phyloP scores from a whole-genome alignment of 345 rosid species.

The Punica granatum region DNA sequence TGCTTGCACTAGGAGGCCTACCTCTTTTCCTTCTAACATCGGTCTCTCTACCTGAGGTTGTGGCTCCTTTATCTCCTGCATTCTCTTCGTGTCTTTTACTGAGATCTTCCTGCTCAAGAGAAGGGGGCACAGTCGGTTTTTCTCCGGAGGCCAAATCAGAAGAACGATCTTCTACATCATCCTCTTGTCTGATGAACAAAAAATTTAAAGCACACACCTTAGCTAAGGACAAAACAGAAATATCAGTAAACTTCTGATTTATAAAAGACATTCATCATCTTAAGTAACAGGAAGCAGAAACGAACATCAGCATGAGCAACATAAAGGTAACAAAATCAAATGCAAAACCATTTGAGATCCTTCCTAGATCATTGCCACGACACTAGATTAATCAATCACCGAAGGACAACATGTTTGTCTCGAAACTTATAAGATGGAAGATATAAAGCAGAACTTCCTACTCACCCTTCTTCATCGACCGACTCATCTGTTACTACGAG shows the following conservation, averaged over 20 bases:
- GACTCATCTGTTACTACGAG: conserved; percentile 33
- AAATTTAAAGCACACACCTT: background rate
- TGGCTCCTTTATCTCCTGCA: background rate
- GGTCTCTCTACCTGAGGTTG: conserved; percentile 15
- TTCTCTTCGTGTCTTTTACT: background rate
- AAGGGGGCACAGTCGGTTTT: conserved; percentile 1
- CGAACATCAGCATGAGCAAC: background rate
- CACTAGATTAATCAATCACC: background rate
- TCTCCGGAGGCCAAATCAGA: background rate
- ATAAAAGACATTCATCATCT: background rate
- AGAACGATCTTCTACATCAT: background rate
- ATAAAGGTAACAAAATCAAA: background rate
- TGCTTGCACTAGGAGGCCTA: too few species aligned
- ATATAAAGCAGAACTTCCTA: background rate
- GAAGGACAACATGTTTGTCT: too few species aligned
- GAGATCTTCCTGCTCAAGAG: conserved; percentile 4
- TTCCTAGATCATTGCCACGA: background rate
- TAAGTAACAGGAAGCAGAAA: background rate
- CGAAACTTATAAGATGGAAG: background rate
- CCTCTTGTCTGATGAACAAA: conserved; percentile 30
- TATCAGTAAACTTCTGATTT: background rate
- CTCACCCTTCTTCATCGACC: conserved; percentile 16
- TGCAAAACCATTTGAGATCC: background rate
- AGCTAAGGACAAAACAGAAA: background rate
- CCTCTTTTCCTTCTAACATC: conserved; percentile 34